phyloP scores from a whole-genome alignment of 2,329 filamentous ascomycete species.

The Fusarium avenaceum region DNA sequence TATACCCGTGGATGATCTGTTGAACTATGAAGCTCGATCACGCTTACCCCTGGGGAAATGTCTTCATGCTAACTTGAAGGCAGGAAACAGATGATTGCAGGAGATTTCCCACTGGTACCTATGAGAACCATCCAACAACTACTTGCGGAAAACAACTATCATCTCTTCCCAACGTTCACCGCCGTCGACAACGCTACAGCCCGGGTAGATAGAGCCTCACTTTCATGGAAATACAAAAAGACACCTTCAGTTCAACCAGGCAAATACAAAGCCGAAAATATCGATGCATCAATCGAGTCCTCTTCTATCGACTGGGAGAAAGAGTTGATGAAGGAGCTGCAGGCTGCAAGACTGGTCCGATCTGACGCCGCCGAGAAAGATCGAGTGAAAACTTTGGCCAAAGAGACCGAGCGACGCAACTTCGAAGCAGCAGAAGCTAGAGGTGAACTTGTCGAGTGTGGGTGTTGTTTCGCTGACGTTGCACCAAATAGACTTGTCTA shows the following conservation, averaged over 20 bases:
- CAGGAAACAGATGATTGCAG: slow-evolving; percentile 39
- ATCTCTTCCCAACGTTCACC: slow-evolving; percentile 39
- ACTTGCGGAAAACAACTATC: slow-evolving; percentile 24
- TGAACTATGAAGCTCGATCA: neutral
- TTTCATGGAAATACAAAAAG: slow-evolving; percentile 31
- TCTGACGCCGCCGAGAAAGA: slow-evolving; percentile 44
- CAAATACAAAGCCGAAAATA: slow-evolving; percentile 17
- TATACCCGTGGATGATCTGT: neutral
- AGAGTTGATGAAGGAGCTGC: slow-evolving; percentile 41
- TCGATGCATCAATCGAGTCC: slow-evolving; percentile 8
- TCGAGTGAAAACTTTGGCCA: slow-evolving; percentile 49
- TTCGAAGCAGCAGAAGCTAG: slow-evolving; percentile 57
- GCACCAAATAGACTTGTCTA: slow-evolving; percentile 76
- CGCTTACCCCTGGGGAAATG: neutral
- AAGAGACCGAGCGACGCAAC: slow-evolving; percentile 52
- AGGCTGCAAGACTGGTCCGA: slow-evolving; percentile 31
- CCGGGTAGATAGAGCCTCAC: neutral
- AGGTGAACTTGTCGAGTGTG: slow-evolving; percentile 74
- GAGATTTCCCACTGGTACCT: slow-evolving; percentile 45
- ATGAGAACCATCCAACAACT: slow-evolving; percentile 18
- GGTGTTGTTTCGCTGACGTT: slow-evolving; percentile 78
- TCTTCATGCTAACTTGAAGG: slow-evolving; percentile 16
- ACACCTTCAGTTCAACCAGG: neutral
- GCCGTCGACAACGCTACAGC: slow-evolving; percentile 21
- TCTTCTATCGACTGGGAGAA: slow-evolving; percentile 2